These are phyloP conservation scores for Zygnema circumcarinatum DNA, from an alignment of 139 green algal genomes.

Conservation along the genomic window DNA sequence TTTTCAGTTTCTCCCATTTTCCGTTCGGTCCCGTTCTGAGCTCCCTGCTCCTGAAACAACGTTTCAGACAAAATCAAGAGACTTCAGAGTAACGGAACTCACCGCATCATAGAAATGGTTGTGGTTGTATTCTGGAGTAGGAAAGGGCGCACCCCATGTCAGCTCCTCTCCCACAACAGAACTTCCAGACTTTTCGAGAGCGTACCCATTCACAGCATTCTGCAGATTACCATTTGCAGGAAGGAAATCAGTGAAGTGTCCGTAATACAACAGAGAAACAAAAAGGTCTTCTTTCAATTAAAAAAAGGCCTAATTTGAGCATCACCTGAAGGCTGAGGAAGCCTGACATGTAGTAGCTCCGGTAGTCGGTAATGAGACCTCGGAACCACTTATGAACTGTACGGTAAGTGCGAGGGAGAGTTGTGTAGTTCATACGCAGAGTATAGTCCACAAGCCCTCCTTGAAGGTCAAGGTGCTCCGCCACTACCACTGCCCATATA, in stretches of 20 bases:
- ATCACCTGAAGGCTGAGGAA: slow-evolving; percentile 57
- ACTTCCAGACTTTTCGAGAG: background rate
- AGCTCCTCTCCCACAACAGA: background rate
- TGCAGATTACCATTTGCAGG: too few species aligned
- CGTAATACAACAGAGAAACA: too few species aligned
- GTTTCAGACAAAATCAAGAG: background rate
- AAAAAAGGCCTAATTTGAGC: too few species aligned
- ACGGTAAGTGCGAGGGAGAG: slow-evolving; percentile 46
- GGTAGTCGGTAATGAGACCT: slow-evolving; percentile 28
- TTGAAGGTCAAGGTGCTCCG: slow-evolving; percentile 40
- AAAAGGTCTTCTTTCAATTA: too few species aligned
- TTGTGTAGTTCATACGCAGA: slow-evolving; percentile 60
- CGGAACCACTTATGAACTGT: slow-evolving; percentile 29
- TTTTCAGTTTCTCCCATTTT: too few species aligned
- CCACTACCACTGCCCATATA: slow-evolving; percentile 50
- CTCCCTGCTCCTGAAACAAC: too few species aligned
- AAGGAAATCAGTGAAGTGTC: too few species aligned
- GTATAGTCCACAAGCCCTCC: slow-evolving; percentile 41
- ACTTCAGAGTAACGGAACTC: background rate
- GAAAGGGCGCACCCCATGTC: slow-evolving; percentile 54
- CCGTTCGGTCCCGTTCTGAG: too few species aligned
- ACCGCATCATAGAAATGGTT: slow-evolving; percentile 58
- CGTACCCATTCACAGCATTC: slow-evolving; percentile 14
- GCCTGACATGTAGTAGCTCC: slow-evolving; percentile 48
- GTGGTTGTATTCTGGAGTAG: slow-evolving; percentile 39